A percentile compares a stretch with the other conserved stretches of the same genome.
Evolutionary conservation across 352 stramenopile genomes (phyloP).

Genomic region (Paralagenidium karlingii): DNA sequence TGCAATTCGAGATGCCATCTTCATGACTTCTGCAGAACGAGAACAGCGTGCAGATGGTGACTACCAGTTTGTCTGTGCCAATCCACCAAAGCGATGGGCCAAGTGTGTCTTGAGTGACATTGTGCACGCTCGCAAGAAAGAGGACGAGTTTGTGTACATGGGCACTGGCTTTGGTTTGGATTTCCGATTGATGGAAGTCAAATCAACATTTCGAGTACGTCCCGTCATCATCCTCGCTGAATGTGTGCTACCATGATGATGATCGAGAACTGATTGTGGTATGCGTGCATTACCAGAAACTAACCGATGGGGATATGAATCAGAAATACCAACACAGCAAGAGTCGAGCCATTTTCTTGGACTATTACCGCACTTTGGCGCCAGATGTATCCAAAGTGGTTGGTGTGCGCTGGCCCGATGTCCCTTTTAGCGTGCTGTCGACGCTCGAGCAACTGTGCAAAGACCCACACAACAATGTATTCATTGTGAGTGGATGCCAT

Average conservation of each 20-base stretch:
- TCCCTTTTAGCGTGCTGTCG: constrained; percentile 44
- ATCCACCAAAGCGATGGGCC: constrained; percentile 54
- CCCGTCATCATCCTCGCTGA: constrained; percentile 43
- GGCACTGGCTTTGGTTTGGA: constrained; percentile 91
- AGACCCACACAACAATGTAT: constrained; percentile 94
- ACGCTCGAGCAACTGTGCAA: constrained; percentile 89
- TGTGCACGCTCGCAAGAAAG: constrained; percentile 63
- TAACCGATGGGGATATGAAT: constrained; percentile 47
- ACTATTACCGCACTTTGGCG: constrained; percentile 97
- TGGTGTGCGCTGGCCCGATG: constrained; percentile 59
- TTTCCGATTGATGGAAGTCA: constrained; percentile 94
- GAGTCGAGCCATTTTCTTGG: constrained; percentile 92
- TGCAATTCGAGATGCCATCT: constrained; percentile 50
- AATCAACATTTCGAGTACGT: constrained; percentile 84
- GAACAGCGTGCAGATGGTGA: constrained; percentile 64
- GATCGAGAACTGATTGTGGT: no score
- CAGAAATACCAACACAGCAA: constrained; percentile 55
- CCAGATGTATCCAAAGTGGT: constrained; percentile 82
- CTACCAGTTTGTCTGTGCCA: constrained; percentile 60
- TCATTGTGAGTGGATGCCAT: constrained; percentile 96
- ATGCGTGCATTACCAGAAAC: constrained; percentile 48
- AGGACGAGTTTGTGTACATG: constrained; percentile 76
- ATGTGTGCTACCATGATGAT: neutral
- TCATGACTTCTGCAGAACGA: constrained; percentile 56
- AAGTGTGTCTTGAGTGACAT: constrained; percentile 68